Evolutionary conservation across 208 protist genomes (phyloP), one percentile per base, ranked within the genome.

Genomic region (Trypanosoma theileri): DNA sequence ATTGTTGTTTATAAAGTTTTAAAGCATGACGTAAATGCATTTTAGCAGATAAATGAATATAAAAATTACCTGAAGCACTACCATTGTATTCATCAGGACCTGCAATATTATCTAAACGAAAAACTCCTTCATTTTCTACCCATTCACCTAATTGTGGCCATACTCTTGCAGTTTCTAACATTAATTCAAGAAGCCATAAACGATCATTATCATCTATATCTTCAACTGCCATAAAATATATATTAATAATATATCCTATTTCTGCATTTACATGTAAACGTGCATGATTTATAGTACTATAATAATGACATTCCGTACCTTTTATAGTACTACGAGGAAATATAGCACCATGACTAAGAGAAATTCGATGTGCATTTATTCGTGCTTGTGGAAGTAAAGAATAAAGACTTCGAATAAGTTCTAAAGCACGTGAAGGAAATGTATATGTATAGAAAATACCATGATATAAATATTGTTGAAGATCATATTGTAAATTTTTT

Each of bases 71-170:
- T 3, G 80, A 83, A 8, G 80, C 76, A 60, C 77, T 84, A 51
- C 74, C 81, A 68, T 94, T 94, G 73, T 96, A 92, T 69, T 89
- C 79, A 73, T 96, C 91, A 9, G 84, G 75, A 13, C 91, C 89
- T 13, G 80, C 82, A 41, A 94, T 89, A 76, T 93, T 93, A 62
- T 96, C 88, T 10, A 96, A 65, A 51, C 85, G 80, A 69, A 96
- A 96, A 28, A 82, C 66, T 16, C 71, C 91, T 48, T 81, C 73
- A 55, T 78, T 79, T 48, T 96, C 81, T 28, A 82, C 77, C 89
- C 91, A 96, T 68, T 95, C 85, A 35, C 91, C 91, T 28, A 93
- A 75, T 60, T 89, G 75, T 26, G 81, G 84, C 89, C 91, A 96
- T 45, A 96, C 82, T 19, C 91, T 80, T 56, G 84, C 84, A 56